Evolutionary conservation across 1,139 yeast species (phyloP), one percentile per base, ranked within the genome.

Genomic region (Suhomyces anneliseae): DNA sequence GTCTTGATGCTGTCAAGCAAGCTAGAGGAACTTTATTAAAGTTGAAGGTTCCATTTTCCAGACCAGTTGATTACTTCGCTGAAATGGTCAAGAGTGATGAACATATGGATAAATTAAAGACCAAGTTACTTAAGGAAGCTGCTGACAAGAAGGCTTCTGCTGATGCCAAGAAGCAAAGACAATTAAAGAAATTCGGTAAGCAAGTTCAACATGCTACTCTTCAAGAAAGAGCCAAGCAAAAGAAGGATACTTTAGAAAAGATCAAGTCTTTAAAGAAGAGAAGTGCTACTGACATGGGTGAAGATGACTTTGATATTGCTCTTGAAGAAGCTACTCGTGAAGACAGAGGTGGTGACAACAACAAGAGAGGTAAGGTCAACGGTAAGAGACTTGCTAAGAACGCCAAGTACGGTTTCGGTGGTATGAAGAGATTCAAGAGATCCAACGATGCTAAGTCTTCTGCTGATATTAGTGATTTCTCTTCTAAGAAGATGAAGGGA

Each of bases 71-170:
- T 66, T 93, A 89, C 68, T 93, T 93, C 71, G 99, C 99, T 9
- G 99, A 93, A 70, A 93, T 93, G 99, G 89, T 90, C 53, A 93
- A 93, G 74, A 86, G 92, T 51, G 99, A 93, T 67, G 97, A 90
- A 66, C 99, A 93, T 68, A 93, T 93, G 99, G 97, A 90, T 63
- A 89, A 83, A 69, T 79, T 93, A 61, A 90, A 90, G 77, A 75
- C 76, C 63, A 90, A 89, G 68, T 78, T 93, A 59, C 76, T 90
- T 40, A 80, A 82, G 52, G 97, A 90, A 63, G 97, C 96, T 44
- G 87, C 95, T 34, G 86, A 87, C 62, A 89, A 87, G 80, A 88
- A 88, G 70, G 97, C 97, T 2, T 79, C 90, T 42, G 95, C 89
- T 67, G 98, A 90, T 48, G 96, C 98, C 34, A 87, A 88, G 74